Conservation (phyloP, 2,329 filamentous ascomycete genomes). For the Aspergillus unguis region DNA sequence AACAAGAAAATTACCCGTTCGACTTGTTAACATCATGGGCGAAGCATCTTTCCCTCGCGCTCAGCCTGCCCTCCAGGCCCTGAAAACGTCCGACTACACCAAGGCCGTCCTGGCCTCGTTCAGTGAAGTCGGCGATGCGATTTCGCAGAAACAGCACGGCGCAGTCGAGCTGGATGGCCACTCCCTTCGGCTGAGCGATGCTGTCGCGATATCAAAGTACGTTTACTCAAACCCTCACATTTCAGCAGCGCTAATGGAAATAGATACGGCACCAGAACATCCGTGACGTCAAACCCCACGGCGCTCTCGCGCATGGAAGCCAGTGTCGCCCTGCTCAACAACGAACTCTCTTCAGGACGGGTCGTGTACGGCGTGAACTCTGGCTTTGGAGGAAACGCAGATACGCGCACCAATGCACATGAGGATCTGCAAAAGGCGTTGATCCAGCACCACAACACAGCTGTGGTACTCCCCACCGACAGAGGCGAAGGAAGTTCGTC, state of each 20-base stretch:
- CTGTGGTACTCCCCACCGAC: constrained; percentile 39
- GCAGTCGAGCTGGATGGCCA: background rate
- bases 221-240: background rate
- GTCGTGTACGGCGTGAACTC: constrained; percentile 56
- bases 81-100: background rate
- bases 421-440: constrained; percentile 47
- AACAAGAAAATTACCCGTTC: too few relatives aligned
- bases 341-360: constrained; percentile 11
- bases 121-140: background rate
- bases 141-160: background rate
- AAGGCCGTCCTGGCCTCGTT: constrained; percentile 2
- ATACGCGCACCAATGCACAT: constrained; percentile 52
- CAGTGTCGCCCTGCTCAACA: constrained; percentile 15
- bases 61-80: background rate
- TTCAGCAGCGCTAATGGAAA: background rate
- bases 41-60: background rate
- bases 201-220: constrained; percentile 5
- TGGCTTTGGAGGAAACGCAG: constrained; percentile 65
- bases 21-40: background rate
- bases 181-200: constrained; percentile 2
- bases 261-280: constrained; percentile 2
- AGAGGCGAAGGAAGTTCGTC: constrained; percentile 11
- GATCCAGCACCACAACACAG: constrained; percentile 44
- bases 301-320: constrained; percentile 9
- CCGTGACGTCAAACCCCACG: background rate